Percentiles rank a stretch among this genome's conserved stretches.
Evolutionary conservation across 2,329 filamentous ascomycete species (phyloP).

Genomic region (Neodidymelliopsis sp.): DNA sequence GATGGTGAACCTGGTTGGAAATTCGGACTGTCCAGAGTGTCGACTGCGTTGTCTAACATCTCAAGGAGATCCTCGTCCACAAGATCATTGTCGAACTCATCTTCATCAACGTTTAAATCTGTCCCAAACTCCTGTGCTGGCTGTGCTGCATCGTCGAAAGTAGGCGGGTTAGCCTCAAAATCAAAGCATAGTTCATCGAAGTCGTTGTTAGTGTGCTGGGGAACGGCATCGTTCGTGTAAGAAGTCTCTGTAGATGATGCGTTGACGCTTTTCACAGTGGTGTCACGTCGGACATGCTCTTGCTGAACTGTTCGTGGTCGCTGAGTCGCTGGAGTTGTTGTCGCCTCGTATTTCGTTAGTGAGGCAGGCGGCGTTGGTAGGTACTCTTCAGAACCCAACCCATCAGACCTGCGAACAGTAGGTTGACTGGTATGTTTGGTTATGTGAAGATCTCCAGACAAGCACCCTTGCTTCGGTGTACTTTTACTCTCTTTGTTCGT

Average conservation of each 20-base stretch:
- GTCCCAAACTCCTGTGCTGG: neutral
- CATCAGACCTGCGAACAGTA: neutral
- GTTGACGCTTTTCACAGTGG: neutral
- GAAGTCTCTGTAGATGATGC: neutral
- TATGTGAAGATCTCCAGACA: slow-evolving; percentile 8
- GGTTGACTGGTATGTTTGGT: neutral
- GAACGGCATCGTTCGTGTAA: neutral
- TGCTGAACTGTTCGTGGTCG: neutral
- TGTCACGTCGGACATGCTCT: neutral
- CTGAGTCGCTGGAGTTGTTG: neutral
- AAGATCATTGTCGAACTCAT: slow-evolving; percentile 33
- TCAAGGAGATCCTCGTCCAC: slow-evolving; percentile 35
- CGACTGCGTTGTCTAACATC: slow-evolving; percentile 13
- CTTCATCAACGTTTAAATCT: slow-evolving; percentile 1
- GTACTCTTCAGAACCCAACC: neutral
- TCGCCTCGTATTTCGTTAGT: too few species aligned
- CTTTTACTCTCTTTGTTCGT: slow-evolving; percentile 1
- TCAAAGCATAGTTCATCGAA: slow-evolving; percentile 13
- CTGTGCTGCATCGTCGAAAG: neutral
- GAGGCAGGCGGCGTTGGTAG: neutral
- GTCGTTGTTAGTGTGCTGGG: neutral
- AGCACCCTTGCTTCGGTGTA: slow-evolving; percentile 12
- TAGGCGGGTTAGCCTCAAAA: neutral
- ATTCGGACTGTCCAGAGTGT: neutral
- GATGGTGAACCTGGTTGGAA: slow-evolving; percentile 4